A percentile compares a stretch with the other conserved stretches of the same genome.
phyloP scores from a whole-genome alignment of 805 yeast species.

The Barnettozyma sucrosica region DNA sequence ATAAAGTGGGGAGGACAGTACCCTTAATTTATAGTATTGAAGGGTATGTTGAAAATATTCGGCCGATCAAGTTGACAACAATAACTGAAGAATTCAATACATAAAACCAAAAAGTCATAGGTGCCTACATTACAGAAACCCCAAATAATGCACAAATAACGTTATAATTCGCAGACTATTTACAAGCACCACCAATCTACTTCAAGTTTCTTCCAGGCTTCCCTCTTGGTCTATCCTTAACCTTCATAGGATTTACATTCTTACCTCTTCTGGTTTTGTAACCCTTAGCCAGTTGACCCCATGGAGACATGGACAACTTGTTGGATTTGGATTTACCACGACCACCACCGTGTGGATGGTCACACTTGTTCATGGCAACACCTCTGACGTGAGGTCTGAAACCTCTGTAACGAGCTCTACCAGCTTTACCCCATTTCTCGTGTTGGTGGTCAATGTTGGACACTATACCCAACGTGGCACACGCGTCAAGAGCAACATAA shows the following conservation, averaged over 20 bases:
- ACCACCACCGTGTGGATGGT: constrained; percentile 99
- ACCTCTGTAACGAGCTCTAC: constrained; percentile 88
- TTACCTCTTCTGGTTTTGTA: constrained; percentile 92
- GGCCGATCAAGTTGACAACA: not conserved
- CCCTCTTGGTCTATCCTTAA: constrained; percentile 88
- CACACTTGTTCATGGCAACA: constrained; percentile 95
- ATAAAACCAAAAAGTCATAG: not conserved
- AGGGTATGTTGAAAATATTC: not conserved
- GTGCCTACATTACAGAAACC: not conserved
- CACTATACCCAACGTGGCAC: constrained; percentile 91
- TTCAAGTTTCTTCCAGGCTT: constrained; percentile 29
- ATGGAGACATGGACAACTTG: constrained; percentile 88
- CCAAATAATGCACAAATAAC: not conserved
- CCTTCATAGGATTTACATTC: constrained; percentile 75
- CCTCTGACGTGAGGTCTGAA: constrained; percentile 95
- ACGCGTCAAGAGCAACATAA: constrained; percentile 75
- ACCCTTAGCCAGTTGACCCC: constrained; percentile 93
- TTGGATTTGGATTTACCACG: constrained; percentile 98
- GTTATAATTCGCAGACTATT: not conserved
- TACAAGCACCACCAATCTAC: not conserved
- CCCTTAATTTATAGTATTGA: constrained; percentile 2
- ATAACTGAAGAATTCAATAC: not conserved
- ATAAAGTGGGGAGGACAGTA: not conserved
- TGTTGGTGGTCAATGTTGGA: constrained; percentile 92
- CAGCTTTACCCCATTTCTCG: constrained; percentile 91